Base-by-base conservation (phyloP, 2,329 filamentous ascomycete species). In the Aspergillus awamori region DNA sequence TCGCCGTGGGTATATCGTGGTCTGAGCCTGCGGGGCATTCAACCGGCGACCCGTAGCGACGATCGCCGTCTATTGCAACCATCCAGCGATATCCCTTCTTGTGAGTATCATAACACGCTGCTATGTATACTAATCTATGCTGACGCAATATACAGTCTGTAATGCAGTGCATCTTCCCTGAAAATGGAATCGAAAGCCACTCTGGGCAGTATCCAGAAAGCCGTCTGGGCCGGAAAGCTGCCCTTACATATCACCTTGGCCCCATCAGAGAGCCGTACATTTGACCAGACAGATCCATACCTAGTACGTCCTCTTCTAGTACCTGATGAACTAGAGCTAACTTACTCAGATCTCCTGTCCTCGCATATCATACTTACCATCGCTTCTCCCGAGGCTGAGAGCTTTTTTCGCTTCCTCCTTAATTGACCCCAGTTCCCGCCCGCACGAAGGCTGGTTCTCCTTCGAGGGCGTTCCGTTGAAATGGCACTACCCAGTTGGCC, bases 401-500 rank as follows among this genome's bases (percentile, higher is more conserved):
- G 77, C 81, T 53, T 91, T 90, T 79, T 91, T 90, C 72, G 69
- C 78, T 1, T 67, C 79, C 13, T 82, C 75, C 26, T 74, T 90
- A 39, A 89, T 89, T 67, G 80, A 87, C 65, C 82, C 86, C 3
- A 76, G 82, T 47, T 78, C 83, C 8, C 65, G 77, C 3, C 71
- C 82, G 7, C 79, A 84, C 60, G 77, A 85, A 47, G 83, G 84
- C 20, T 89, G 86, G 84, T 84, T 92, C 65, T 87, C 85, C 1
- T 89, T 87, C 69, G 86, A 91, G 72, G 83, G 81, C 13, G 88
- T 91, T 15, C 85, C 87, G 2, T 74, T 91, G 65, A 90, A 89
- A 78, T 89, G 87, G 87, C 89, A 91, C 70, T 87, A 89, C 62
- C 88, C 89, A 0, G 72, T 89, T 10, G 89, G 89, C 1, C 77